Conservation (phyloP, 495 filamentous ascomycete species). For the Penicillium manginii region DNA sequence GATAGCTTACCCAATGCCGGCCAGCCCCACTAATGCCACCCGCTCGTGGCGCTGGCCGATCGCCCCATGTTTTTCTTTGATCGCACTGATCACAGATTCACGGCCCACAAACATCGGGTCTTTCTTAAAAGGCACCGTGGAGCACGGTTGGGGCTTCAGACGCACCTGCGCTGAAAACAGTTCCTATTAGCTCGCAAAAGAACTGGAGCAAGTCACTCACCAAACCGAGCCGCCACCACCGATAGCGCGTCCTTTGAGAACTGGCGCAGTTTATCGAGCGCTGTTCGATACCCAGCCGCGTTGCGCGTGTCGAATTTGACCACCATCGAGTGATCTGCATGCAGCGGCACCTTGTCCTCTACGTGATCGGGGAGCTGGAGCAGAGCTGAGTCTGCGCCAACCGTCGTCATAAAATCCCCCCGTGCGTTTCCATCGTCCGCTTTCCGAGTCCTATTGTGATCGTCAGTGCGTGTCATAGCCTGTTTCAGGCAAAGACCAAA, state of each 20-base stretch:
- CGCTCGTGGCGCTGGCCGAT: neutral
- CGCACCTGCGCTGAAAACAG: too few species aligned
- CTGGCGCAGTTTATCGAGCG: slow-evolving; percentile 15
- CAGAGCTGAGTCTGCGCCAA: slow-evolving; percentile 17
- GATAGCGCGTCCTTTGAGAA: slow-evolving; percentile 18
- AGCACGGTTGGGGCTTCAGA: neutral
- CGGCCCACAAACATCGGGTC: neutral
- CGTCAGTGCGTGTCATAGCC: slow-evolving; percentile 13
- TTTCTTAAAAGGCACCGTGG: neutral
- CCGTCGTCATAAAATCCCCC: slow-evolving; percentile 19
- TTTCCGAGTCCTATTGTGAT: slow-evolving; percentile 21
- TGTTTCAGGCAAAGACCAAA: slow-evolving; percentile 1
- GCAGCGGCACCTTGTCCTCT: slow-evolving; percentile 21
- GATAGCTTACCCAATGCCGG: neutral
- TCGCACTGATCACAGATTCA: neutral
- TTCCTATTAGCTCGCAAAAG: too few species aligned
- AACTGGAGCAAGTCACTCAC: too few species aligned
- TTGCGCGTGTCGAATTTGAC: slow-evolving; percentile 23
- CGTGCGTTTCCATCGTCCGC: slow-evolving; percentile 24
- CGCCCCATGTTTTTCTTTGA: neutral
- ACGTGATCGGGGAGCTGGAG: slow-evolving; percentile 20
- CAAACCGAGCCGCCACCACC: slow-evolving; percentile 18
- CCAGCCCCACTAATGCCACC: neutral
- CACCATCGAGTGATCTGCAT: slow-evolving; percentile 17
- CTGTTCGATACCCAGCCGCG: slow-evolving; percentile 18